Percentiles rank a stretch among this genome's conserved stretches.
Conservation (phyloP, 768 basidiomycete genomes). For the Crassisporium funariophilum region DNA sequence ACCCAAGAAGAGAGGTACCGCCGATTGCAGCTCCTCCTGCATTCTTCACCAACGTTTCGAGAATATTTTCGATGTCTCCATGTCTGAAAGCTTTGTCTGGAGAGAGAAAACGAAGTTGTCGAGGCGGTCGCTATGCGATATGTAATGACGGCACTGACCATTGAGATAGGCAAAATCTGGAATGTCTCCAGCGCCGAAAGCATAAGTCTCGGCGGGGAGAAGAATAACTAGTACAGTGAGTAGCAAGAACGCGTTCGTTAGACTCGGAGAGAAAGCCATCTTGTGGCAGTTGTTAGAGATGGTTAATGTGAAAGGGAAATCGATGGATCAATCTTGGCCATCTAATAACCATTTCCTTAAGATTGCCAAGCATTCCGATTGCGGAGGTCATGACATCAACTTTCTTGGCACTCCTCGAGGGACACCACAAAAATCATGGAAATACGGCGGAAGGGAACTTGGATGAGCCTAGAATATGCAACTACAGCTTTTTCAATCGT, state of each 20-base stretch:
- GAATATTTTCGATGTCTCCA: conserved; percentile 74
- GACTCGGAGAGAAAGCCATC: conserved; percentile 32
- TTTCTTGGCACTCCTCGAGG: no score
- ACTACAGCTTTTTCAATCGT: conserved; percentile 48
- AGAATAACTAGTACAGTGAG: conserved; percentile 41
- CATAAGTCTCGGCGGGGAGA: conserved; percentile 45
- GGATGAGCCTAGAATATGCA: conserved; percentile 8
- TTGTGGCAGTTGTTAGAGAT: conserved; percentile 5
- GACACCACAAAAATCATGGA: no score
- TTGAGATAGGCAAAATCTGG: conserved; percentile 71
- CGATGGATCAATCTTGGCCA: neutral
- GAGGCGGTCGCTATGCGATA: neutral
- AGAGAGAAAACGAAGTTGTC: conserved; percentile 3
- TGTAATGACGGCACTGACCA: conserved; percentile 35
- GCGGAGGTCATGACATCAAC: no score
- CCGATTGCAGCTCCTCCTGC: conserved; percentile 45
- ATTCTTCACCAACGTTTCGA: conserved; percentile 59
- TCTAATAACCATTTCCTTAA: no score
- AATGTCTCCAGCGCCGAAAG: conserved; percentile 70
- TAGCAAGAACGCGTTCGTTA: conserved; percentile 35
- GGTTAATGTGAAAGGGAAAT: neutral
- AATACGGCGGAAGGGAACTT: no score
- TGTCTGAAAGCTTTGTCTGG: conserved; percentile 73
- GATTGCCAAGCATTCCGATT: no score
- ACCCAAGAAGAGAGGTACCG: conserved; percentile 51